A percentile compares a stretch with the other conserved stretches of the same genome.
These are phyloP conservation scores for Neobulgaria alba DNA, from an alignment of 2,329 filamentous ascomycete species.

Conservation along the genomic window DNA sequence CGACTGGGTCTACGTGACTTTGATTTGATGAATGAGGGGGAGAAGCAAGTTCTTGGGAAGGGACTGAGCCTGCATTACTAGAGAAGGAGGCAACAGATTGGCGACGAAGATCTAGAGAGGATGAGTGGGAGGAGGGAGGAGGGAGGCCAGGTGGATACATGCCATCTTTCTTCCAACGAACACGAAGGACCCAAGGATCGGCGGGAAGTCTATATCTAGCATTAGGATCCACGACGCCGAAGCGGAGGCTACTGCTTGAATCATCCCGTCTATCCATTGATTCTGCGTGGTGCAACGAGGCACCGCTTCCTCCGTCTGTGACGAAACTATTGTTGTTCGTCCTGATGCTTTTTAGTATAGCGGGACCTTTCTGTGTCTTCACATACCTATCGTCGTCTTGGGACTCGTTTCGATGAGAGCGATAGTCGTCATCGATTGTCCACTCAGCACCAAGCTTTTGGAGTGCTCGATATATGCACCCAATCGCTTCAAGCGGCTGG, in stretches of 20 bases:
- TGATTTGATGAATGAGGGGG: constrained; percentile 12
- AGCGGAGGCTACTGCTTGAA: constrained; percentile 24
- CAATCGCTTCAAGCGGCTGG: constrained; percentile 84
- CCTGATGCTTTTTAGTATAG: constrained; percentile 13
- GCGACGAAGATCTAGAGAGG: constrained; percentile 37
- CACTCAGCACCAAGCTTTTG: constrained; percentile 83
- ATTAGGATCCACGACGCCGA: constrained; percentile 38
- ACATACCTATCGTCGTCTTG: constrained; percentile 30
- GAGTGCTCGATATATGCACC: constrained; percentile 91
- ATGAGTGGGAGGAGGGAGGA: constrained; percentile 41
- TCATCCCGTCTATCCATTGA: constrained; percentile 27
- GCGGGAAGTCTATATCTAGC: constrained; percentile 77
- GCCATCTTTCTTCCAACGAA: constrained; percentile 79
- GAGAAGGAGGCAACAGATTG: constrained; percentile 28
- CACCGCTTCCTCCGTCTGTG: constrained; percentile 27
- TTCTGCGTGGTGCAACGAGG: constrained; percentile 30
- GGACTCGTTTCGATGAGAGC: constrained; percentile 28
- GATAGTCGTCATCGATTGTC: constrained; percentile 56
- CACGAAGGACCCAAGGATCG: constrained; percentile 90
- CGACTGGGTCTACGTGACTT: constrained; percentile 15
- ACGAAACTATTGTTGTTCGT: constrained; percentile 36
- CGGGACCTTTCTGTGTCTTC: constrained; percentile 16
- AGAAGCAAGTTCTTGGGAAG: constrained; percentile 19
- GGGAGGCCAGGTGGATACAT: constrained; percentile 46
- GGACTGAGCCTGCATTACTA: constrained; percentile 25